Conservation (phyloP, 139 green algal species). For the Auxenochlorella pyrenoidosa region DNA sequence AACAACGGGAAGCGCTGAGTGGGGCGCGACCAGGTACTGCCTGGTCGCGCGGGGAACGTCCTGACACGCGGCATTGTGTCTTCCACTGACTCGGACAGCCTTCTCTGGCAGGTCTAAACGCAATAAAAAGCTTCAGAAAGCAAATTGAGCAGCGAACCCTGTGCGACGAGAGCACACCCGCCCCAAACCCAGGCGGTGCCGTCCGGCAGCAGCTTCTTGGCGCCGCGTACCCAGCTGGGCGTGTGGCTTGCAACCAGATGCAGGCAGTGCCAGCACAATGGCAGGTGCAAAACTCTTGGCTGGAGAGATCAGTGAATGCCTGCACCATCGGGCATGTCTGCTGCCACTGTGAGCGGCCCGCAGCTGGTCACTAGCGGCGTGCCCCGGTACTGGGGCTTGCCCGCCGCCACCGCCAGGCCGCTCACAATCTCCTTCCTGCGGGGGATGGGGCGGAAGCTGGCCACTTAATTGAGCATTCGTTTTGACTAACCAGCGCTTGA, state of each 20-base stretch:
- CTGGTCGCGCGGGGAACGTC: too few species aligned
- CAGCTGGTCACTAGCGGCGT: not conserved
- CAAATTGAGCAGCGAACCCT: too few species aligned
- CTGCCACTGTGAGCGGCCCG: not conserved
- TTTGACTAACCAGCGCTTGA: too few species aligned
- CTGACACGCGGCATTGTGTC: too few species aligned
- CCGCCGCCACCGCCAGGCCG: conserved; percentile 1
- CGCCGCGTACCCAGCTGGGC: too few species aligned
- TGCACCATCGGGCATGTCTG: conserved; percentile 28
- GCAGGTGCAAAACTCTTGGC: not conserved
- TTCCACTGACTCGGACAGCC: too few species aligned
- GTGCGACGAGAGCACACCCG: not conserved
- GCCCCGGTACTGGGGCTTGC: not conserved
- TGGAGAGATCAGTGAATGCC: conserved; percentile 2
- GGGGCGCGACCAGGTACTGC: not conserved
- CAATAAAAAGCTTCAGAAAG: too few species aligned
- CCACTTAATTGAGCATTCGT: too few species aligned
- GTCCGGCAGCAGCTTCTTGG: not conserved
- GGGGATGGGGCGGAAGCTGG: too few species aligned
- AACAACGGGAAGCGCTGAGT: too few species aligned
- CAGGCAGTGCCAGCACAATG: not conserved
- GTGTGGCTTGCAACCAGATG: not conserved
- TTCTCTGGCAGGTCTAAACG: too few species aligned
- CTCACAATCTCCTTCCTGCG: conserved; percentile 22
- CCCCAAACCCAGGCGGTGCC: not conserved